Conservation (phyloP, 164 flowering plant species). For the Macadamia tetraphylla region DNA sequence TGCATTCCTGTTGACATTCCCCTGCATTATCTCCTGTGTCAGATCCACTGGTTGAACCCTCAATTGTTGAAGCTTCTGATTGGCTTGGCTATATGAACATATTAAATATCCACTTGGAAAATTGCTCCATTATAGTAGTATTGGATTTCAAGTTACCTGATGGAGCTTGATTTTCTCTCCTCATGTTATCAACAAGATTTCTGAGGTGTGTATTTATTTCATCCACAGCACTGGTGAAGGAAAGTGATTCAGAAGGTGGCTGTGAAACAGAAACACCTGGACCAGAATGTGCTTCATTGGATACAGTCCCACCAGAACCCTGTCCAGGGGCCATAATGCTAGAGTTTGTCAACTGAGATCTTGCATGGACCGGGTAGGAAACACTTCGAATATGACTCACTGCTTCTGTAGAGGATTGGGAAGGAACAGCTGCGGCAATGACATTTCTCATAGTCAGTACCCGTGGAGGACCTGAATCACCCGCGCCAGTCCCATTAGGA, state of each 20-base stretch:
- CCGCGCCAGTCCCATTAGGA: constrained; percentile 19
- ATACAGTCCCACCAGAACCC: constrained; percentile 20
- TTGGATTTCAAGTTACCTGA: constrained; percentile 31
- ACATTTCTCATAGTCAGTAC: constrained; percentile 32
- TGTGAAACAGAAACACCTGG: constrained; percentile 30
- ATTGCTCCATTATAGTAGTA: not conserved
- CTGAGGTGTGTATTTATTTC: constrained; percentile 42
- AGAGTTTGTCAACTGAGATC: constrained; percentile 15
- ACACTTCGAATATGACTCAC: constrained; percentile 15
- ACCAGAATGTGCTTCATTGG: constrained; percentile 27
- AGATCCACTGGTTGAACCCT: constrained; percentile 21
- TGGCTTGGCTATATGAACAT: constrained; percentile 23
- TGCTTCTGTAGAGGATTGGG: constrained; percentile 19
- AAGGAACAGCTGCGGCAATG: constrained; percentile 24
- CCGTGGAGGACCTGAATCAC: constrained; percentile 27
- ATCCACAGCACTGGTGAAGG: constrained; percentile 30
- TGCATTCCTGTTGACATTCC: constrained; percentile 13
- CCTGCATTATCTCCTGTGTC: constrained; percentile 13
- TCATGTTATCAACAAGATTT: constrained; percentile 29
- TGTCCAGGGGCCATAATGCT: constrained; percentile 11
- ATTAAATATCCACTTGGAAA: not conserved
- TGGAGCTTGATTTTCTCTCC: constrained; percentile 29
- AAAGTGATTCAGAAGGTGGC: constrained; percentile 24
- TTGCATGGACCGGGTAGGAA: constrained; percentile 17
- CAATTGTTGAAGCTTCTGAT: constrained; percentile 22